phyloP scores from a whole-genome alignment of 352 stramenopile species.

The Lagenidium sp. region DNA sequence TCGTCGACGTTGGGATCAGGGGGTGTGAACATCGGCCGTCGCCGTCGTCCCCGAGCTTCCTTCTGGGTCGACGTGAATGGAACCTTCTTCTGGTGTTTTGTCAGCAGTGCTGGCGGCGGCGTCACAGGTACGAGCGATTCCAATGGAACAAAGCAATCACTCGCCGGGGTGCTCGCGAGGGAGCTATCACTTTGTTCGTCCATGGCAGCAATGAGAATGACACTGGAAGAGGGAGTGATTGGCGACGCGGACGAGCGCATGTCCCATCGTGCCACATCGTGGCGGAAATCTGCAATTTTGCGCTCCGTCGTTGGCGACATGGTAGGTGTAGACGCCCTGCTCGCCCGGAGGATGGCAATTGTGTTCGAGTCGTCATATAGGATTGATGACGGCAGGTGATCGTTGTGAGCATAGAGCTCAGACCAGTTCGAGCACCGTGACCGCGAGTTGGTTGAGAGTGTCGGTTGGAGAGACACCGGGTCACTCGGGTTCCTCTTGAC shows the following conservation, averaged over 20 bases:
- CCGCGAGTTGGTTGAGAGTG: slow-evolving; percentile 9
- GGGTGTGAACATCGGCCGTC: slow-evolving; percentile 1
- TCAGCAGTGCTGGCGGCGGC: slow-evolving; percentile 3
- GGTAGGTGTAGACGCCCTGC: slow-evolving; percentile 22
- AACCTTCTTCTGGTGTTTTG: neutral
- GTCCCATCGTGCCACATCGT: slow-evolving; percentile 37
- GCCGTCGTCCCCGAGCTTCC: slow-evolving; percentile 5
- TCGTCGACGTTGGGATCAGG: no score
- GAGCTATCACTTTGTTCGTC: slow-evolving; percentile 5
- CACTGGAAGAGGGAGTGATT: slow-evolving; percentile 32
- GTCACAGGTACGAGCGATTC: slow-evolving; percentile 16
- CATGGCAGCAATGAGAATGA: slow-evolving; percentile 20
- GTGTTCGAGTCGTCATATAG: slow-evolving; percentile 28
- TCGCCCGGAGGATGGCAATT: slow-evolving; percentile 39
- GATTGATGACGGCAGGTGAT: slow-evolving; percentile 22
- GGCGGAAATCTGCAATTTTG: slow-evolving; percentile 33
- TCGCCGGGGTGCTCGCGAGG: slow-evolving; percentile 10
- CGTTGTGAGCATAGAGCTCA: slow-evolving; percentile 32
- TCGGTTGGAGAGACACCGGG: neutral
- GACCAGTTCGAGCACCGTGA: slow-evolving; percentile 34
- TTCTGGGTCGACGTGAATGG: neutral
- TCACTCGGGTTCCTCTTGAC: slow-evolving; percentile 5
- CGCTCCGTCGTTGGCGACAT: slow-evolving; percentile 14
- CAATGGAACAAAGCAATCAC: slow-evolving; percentile 31
- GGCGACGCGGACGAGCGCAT: slow-evolving; percentile 32